Base-by-base conservation (phyloP, 2,329 filamentous ascomycete species). In the Aspergillus hiratsukae region DNA sequence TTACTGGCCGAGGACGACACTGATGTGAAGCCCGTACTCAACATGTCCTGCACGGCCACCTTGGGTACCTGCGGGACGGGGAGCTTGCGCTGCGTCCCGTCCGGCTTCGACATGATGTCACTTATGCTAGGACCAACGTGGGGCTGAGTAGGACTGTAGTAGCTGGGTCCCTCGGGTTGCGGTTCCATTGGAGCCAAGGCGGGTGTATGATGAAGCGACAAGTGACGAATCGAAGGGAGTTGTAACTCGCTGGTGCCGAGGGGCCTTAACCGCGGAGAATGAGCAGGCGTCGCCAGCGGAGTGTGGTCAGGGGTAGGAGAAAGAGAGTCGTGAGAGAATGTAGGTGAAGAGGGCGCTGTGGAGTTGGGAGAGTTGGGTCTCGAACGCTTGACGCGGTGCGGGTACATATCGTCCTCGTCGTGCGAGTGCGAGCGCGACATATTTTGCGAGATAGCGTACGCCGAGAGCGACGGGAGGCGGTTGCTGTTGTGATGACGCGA, bases 261-360 rank as follows among this genome's bases (percentile, higher is more conserved):
- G 3, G 93, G 90, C 58, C 92, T 84, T 64, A 99, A 81, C 46
- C 94, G 90, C 52, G 94, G 94, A 19, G 92, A 97, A 75, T 97
- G 94, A 46, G 92, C 93, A 4, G 93, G 93, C 4, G 93, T 99
- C 28, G 92, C 93, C 55, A 97, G 86, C n/a, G 93, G 93, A n/a
- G 94, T 97, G 79, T 97, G 92, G 69, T 97, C 93, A 10, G 93
- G 94, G 1, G 93, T 99, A 4, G 93, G 94, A 9, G 93, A 97
- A 49, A 93, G 83, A 10, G 93, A 97, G 75, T 96, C 91, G 76
- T 97, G 91, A 2, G 93, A 97, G 74, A 97, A 96, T 3, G 92
- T 97, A 27, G 93, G 93, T 31, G 93, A 97, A 27, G 93, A 96
- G 21, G 94, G 94, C 49, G 93, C 93, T 2, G 93, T 97, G 8